Evolutionary conservation across 1,284 basidiomycete species (phyloP), one percentile per base, ranked within the genome.

Genomic region (Cryptococcus sp.): DNA sequence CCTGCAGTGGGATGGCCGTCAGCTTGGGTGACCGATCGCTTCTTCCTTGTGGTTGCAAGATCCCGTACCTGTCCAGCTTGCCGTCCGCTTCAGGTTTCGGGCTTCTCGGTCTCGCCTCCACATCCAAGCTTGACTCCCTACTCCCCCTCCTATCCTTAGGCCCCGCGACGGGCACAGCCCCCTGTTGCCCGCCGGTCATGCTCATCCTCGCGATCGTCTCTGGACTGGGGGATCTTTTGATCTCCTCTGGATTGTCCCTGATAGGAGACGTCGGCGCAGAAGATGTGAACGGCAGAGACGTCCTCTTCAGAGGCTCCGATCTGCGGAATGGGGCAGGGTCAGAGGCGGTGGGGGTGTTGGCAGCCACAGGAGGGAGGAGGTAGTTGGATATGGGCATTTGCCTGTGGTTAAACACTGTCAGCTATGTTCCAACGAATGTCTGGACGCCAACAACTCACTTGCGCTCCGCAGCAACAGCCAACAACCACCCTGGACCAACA

Each of bases 401-500:
- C 71, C 91, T 92, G 65, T 0, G 45, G n/a, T n/a, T n/a, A 33
- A 52, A 49, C n/a, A 40, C 36, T 37, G 52, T 59, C 40, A 64
- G 50, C 37, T 4, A n/a, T 11, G n/a, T 36, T 40, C 4, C n/a
- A n/a, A n/a, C n/a, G n/a, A n/a, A n/a, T n/a, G n/a, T n/a, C n/a
- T n/a, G n/a, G 33, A 11, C 13, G 13, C 21, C 23, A 35, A 36
- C 16, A 16, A 78, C 85, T 65, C 62, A 91, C 89, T 86, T 87
- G 71, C 86, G 86, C 70, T 91, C 88, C 0, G 82, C 73, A 50
- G 88, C 84, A 68, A 92, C 94, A 0, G 91, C 90, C 23, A 93
- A 73, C 63, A 94, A 83, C 91, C 92, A 95, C 42, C 87, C 85
- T 0, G 91, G 91, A 65, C 91, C 88, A 0, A 94, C 89, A 36